A percentile compares a stretch with the other conserved stretches of the same genome.
Evolutionary conservation across 2,329 filamentous ascomycete genomes (phyloP).

Genomic region (Xylariales sp.): DNA sequence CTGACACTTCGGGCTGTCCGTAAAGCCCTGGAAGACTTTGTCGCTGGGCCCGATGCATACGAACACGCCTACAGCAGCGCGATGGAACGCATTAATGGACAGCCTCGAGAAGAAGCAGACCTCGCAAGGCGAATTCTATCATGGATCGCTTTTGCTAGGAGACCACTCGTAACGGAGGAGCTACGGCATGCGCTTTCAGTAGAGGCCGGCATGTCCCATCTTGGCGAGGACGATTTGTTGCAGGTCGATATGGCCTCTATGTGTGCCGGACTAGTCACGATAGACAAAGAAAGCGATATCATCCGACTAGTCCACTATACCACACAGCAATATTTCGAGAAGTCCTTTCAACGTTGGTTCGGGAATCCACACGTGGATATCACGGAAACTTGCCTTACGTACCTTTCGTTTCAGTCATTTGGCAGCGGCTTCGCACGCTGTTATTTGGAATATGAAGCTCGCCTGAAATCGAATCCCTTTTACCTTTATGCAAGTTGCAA

Average conservation of each 20-base stretch:
- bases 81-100: too few relatives aligned
- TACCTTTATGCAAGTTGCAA: too few relatives aligned
- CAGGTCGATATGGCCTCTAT: constrained; percentile 51
- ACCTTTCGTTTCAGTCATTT: constrained; percentile 45
- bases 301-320: constrained; percentile 60
- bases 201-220: constrained; percentile 39
- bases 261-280: constrained; percentile 56
- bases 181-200: constrained; percentile 58
- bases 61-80: too few relatives aligned
- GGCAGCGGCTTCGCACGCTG: too few relatives aligned
- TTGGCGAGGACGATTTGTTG: constrained; percentile 53
- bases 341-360: constrained; percentile 48
- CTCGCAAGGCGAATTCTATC: constrained; percentile 54
- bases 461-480: too few relatives aligned
- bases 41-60: too few relatives aligned
- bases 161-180: constrained; percentile 51
- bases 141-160: constrained; percentile 56
- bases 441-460: too few relatives aligned
- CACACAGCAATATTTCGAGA: constrained; percentile 58
- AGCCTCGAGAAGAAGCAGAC: background rate
- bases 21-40: too few relatives aligned
- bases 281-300: constrained; percentile 54
- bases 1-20: too few relatives aligned
- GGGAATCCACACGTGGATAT: constrained; percentile 47
- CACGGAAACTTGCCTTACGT: constrained; percentile 50